Conservation (phyloP, 75 land plant genomes). For the Ceratopteris richardii region DNA sequence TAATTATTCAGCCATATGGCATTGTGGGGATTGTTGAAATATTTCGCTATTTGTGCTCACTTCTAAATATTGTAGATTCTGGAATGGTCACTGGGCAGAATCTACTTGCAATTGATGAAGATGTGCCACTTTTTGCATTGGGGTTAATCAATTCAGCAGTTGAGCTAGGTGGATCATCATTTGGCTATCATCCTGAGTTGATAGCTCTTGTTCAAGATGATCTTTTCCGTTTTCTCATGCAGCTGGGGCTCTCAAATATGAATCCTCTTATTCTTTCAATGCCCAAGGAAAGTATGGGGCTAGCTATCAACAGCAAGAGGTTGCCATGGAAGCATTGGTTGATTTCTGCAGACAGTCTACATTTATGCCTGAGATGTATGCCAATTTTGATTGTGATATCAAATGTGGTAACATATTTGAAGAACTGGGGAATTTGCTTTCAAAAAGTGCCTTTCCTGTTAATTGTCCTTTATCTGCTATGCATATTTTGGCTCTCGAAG, state of each 20-base stretch:
- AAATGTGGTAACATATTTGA: conserved; percentile 4
- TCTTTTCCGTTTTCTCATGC: neutral
- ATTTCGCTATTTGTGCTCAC: conserved; percentile 81
- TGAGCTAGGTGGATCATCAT: conserved; percentile 26
- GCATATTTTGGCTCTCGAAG: too few relatives aligned
- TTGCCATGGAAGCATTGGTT: conserved; percentile 18
- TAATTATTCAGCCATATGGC: conserved; percentile 86
- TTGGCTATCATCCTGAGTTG: conserved; percentile 21
- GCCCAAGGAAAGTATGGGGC: conserved; percentile 15
- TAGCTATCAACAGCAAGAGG: conserved; percentile 18
- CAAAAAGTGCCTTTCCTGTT: conserved; percentile 19
- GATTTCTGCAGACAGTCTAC: conserved; percentile 14
- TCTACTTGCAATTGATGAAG: neutral
- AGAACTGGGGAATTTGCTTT: conserved; percentile 10
- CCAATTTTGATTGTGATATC: conserved; percentile 18
- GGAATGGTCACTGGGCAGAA: neutral
- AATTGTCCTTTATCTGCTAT: too few relatives aligned
- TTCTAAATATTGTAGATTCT: conserved; percentile 60
- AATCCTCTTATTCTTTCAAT: conserved; percentile 81
- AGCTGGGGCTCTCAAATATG: conserved; percentile 21
- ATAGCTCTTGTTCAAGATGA: conserved; percentile 18
- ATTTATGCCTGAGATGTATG: conserved; percentile 18
- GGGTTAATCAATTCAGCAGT: conserved; percentile 29
- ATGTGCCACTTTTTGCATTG: conserved; percentile 9
- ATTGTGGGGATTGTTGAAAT: conserved; percentile 90